Base-by-base conservation (phyloP, 768 basidiomycete species). In the Russula abietina region DNA sequence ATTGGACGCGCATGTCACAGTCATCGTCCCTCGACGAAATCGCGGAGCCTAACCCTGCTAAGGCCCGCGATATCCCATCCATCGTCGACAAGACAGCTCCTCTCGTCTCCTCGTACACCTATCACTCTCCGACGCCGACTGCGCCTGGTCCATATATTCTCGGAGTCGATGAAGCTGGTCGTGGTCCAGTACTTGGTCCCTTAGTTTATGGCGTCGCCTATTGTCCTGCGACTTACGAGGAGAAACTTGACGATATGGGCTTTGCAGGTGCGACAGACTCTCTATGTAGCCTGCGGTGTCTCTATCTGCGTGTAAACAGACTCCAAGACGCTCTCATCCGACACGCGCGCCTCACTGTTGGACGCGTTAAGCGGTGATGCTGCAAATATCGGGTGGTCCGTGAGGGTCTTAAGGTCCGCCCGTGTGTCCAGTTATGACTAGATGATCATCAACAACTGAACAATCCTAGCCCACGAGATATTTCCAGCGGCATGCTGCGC, bases 151-250 rank as follows among this genome's bases (percentile, higher is more conserved):
- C 89, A 0, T 97, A 95, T 76, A 91, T 98, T 54, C 87, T 99
- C 55, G 97, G 97, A 26, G 94, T 99, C n/a, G 97, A 99, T 73
- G 97, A 99, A 73, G 97, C 97, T 0, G 97, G 97, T 0, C 81
- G 97, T 59, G 97, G 97, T 0, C 97, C 96, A 24, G 96, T 96
- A 1, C 78, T 99, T 0, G 96, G 95, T 1, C 97, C 97, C 0
- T 82, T 98, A 63, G 97, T 99, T 0, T 98, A 99, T 70, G 96
- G 91, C 8, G 85, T 96, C 28, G 95, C 97, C 0, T 98, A 93
- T 70, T 98, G 96, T 69, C 91, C 93, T 2, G 79, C 79, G 4
- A 78, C 85, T 26, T 98, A 91, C 75, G 79, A 85, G 66, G 83
- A 87, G 3, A 73, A 83, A 16, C 74, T 99, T 59, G 87, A 92